Evolutionary conservation across 2,329 filamentous ascomycete species (phyloP), one percentile per base, ranked within the genome.

Genomic region (Chaetomium sp.): DNA sequence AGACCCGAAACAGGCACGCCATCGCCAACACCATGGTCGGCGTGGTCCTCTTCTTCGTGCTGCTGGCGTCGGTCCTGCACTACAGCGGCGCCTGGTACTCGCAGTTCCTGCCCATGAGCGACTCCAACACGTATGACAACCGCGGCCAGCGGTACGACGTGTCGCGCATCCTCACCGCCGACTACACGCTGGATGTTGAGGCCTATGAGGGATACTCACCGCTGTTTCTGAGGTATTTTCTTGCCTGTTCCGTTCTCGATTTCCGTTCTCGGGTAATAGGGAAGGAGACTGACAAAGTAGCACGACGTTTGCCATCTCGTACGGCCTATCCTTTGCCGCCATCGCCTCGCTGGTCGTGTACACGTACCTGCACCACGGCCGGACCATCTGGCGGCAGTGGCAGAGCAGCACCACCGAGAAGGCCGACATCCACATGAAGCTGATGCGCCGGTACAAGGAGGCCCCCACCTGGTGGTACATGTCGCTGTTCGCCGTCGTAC

Each of bases 21-120:
- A 89, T 89, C 60, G 85, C 82, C 55, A 90, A 90, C 65, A 88
- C 84, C 0, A 68, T 87, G 42, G 80, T 88, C 37, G 86, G 86
- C 12, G 79, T 88, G 34, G 74, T 87, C 1, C 33, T 79, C 1
- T 88, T 87, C 66, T 88, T 82, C 65, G 77, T 88, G 56, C 68
- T 87, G n/a, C 69, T 78, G 3, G 75, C 80, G 1, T 74, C 79
- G 0, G 71, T 77, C 5, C 70, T 90, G 14, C 86, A 90, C 66
- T 91, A 84, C 65, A 79, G 74, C 6, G 82, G 82, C 8, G 72
- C 76, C 0, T 89, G 85, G 81, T 88, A 84, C 63, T 76, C 76
- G 3, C 68, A 79, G 55, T 88, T 80, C 64, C 68, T 88, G 10
- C 85, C 85, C 3, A 89, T 89, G 69, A 87, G 81, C 63, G 85